Evolutionary conservation across 495 filamentous ascomycete species (phyloP), one percentile per base, ranked within the genome.

Genomic region (Immersiella caudata): DNA sequence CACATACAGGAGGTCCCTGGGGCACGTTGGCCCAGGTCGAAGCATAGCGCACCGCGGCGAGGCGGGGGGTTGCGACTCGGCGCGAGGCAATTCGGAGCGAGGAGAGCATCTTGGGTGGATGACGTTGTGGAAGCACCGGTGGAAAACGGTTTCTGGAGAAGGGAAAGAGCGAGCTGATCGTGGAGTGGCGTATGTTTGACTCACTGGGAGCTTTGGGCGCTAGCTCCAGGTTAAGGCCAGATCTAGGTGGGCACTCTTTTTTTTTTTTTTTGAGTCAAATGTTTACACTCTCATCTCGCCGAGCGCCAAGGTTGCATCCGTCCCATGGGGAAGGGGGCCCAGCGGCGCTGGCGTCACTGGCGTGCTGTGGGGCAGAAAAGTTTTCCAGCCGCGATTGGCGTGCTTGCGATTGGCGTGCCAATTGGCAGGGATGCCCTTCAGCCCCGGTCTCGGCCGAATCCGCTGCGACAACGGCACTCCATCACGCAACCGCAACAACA

Each of bases 11-110:
- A 83, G 94, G 93, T 66, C 93, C 93, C 82, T 97, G 92, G 71
- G 92, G 90, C 57, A 97, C 92, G 67, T 91, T 90, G 70, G 91
- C 86, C 93, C 93, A 97, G 55, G 91, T 89, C 49, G 93, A 96
- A 69, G 86, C 90, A 70, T 88, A 84, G 80, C 91, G 87, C 51
- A 86, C 77, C 72, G 87, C 87, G 60, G 85, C 72, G 40, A 85
- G 80, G 68, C 71, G 71, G 49, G 77, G 70, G 61, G 71, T 67
- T 40, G 71, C 77, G 64, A 75, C 78, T 64, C 76, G 73, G 67
- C 75, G 75, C 70, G 75, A 74, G 50, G 64, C 73, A 60, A 77
- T 66, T 74, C 75, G 71, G 68, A 77, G 68, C 29, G 75, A 77
- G 65, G 75, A 77, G 40, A 77, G 70, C 75, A 77, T 77, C 18